Conservation (phyloP, 306 rosid genomes). For the Pueraria montana region DNA sequence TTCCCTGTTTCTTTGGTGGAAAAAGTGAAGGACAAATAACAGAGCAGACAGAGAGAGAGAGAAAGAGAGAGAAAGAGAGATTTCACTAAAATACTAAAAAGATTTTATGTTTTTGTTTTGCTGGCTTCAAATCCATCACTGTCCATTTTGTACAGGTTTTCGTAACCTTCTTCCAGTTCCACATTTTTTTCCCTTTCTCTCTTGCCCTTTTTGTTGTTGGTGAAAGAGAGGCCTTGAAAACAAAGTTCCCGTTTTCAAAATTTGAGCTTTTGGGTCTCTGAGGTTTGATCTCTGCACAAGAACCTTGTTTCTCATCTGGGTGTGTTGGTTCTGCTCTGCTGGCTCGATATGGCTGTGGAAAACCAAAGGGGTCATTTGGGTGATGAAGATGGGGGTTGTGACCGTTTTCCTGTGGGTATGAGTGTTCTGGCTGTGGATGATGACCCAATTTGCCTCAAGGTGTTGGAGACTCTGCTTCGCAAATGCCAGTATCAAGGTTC, state of each 20-base stretch:
- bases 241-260: constrained; percentile 46
- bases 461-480: constrained; percentile 78
- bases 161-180: constrained; percentile 42
- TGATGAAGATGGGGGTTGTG: constrained; percentile 48
- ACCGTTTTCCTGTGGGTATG: constrained; percentile 90
- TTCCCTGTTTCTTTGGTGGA: constrained; percentile 54
- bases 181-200: constrained; percentile 21
- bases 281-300: constrained; percentile 40
- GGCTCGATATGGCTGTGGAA: constrained; percentile 68
- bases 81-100: constrained; percentile 59
- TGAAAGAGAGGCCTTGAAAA: constrained; percentile 37
- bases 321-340: constrained; percentile 24
- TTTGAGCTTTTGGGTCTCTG: constrained; percentile 48
- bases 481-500: constrained; percentile 90
- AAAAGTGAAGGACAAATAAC: constrained; percentile 60
- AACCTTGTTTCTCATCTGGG: constrained; percentile 43
- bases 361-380: constrained; percentile 53
- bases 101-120: constrained; percentile 59
- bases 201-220: constrained; percentile 32
- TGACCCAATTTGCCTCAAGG: constrained; percentile 83
- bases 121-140: constrained; percentile 68
- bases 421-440: constrained; percentile 96
- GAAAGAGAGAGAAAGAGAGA: constrained; percentile 15
- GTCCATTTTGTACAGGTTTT: constrained; percentile 62
- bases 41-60: constrained; percentile 44